Evolutionary conservation across 495 filamentous ascomycete species (phyloP).

Genomic region (Penicillium odoratum): DNA sequence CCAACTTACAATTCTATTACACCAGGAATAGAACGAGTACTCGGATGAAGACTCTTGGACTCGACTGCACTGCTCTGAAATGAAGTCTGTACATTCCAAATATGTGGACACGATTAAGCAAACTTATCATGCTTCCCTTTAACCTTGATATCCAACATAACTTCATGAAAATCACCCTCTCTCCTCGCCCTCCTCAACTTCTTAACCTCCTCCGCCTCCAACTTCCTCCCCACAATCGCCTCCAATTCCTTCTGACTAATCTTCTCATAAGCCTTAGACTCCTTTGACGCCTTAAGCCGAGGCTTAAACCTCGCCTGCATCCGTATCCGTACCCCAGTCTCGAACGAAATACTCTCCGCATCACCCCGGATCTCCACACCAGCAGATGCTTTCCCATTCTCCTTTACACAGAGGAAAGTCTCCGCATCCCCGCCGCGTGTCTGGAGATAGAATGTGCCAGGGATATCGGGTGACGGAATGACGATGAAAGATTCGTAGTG

Average conservation of each 20-base stretch:
- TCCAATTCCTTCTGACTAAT: slow-evolving; percentile 88
- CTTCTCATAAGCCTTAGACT: slow-evolving; percentile 78
- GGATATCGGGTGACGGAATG: slow-evolving; percentile 62
- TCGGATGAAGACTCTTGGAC: too few relatives aligned
- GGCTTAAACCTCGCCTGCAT: slow-evolving; percentile 97
- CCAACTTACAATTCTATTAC: too few relatives aligned
- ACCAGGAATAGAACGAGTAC: too few relatives aligned
- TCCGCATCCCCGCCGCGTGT: slow-evolving; percentile 51
- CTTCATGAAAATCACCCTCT: slow-evolving; percentile 88
- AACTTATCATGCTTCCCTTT: slow-evolving; percentile 98
- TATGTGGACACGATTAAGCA: slow-evolving; percentile 39
- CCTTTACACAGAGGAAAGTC: slow-evolving; percentile 54
- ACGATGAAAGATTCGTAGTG: slow-evolving; percentile 78
- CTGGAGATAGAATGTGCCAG: slow-evolving; percentile 68
- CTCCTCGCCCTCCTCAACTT: slow-evolving; percentile 76
- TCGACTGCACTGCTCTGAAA: too few relatives aligned
- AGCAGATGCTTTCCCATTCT: slow-evolving; percentile 42
- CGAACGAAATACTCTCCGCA: slow-evolving; percentile 65
- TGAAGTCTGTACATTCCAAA: too few relatives aligned
- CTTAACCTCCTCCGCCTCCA: slow-evolving; percentile 85
- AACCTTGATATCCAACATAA: slow-evolving; percentile 82
- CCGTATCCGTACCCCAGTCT: slow-evolving; percentile 76
- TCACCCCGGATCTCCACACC: slow-evolving; percentile 73
- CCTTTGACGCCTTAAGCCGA: slow-evolving; percentile 69
- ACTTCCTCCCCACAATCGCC: slow-evolving; percentile 67